Base-by-base conservation (phyloP, 2,329 filamentous ascomycete species). In the Fusarium piperis region DNA sequence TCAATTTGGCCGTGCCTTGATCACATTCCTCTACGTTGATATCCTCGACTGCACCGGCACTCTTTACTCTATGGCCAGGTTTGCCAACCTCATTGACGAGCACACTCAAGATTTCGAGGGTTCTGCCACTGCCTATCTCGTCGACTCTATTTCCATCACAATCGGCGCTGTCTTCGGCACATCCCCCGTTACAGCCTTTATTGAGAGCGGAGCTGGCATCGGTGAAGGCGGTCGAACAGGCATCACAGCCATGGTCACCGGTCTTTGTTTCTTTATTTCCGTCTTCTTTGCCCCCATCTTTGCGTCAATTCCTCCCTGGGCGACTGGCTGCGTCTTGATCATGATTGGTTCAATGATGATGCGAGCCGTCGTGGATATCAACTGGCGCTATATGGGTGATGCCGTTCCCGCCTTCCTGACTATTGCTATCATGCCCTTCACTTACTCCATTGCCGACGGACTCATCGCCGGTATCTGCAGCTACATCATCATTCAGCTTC, bases 281-380 rank as follows among this genome's bases (percentile, higher is more conserved):
- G 88, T 97, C 68, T 97, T 97, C 86, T 97, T 97, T 79, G 94
- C 94, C 0, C 94, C 94, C 0, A 95, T 97, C 64, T 97, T 97
- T 78, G 94, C 94, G 9, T 95, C 93, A 0, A 96, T 97, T 65
- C 94, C 94, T 6, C 91, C 94, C 0, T 97, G 93, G 93, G 94
- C 94, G 3, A 97, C 94, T 0, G 94, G 94, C 52, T 94, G 92
- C 78, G 94, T 94, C n/a, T 87, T 97, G 28, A 87, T 97, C 74
- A 90, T 97, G 41, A 93, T 97, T 61, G 94, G 94, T 23, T 91
- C 91, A 20, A 92, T 97, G 87, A 97, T 97, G 94, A 90, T 91
- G 63, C 88, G 90, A 68, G 88, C 93, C 1, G 92, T 93, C 12
- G 89, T 88, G n/a, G 92, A 96, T 70, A 95, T 97, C 84, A 97